A percentile compares a stretch with the other conserved stretches of the same genome.
These are phyloP conservation scores for Daldinia childiae DNA, from an alignment of 495 filamentous ascomycete genomes.

Conservation along the genomic window DNA sequence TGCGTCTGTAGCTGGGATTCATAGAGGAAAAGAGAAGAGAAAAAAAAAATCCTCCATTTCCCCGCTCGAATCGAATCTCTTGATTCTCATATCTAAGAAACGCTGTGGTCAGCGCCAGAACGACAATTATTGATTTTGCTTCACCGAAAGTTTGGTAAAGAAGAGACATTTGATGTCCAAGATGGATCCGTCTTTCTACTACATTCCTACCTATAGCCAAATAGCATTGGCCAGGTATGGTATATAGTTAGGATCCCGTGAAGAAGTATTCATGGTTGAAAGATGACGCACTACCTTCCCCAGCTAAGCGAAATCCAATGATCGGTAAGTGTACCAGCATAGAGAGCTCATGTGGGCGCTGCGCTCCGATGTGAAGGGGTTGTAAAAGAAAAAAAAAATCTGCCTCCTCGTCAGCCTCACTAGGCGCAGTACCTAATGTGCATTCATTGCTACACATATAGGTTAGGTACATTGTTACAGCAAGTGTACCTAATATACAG, in stretches of 20 bases:
- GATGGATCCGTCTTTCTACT: not conserved
- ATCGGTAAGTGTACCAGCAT: slow-evolving; percentile 12
- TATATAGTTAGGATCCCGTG: slow-evolving; percentile 1
- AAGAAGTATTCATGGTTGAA: slow-evolving; percentile 5
- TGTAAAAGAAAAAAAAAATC: slow-evolving; percentile 26
- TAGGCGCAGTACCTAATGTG: slow-evolving; percentile 28
- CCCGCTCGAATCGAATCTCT: slow-evolving; percentile 32
- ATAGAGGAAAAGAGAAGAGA: slow-evolving; percentile 1
- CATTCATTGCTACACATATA: slow-evolving; percentile 2
- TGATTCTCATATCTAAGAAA: not conserved
- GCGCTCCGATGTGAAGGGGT: slow-evolving; percentile 9
- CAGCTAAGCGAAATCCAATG: slow-evolving; percentile 28
- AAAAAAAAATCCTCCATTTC: slow-evolving; percentile 11
- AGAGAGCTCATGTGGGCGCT: slow-evolving; percentile 30
- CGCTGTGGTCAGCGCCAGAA: not conserved
- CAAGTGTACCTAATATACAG: not conserved
- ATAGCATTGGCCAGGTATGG: not conserved
- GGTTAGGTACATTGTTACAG: not conserved
- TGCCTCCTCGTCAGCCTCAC: slow-evolving; percentile 38
- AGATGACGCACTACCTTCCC: slow-evolving; percentile 22
- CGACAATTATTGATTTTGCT: slow-evolving; percentile 1
- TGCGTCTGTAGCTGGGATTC: slow-evolving; percentile 23
- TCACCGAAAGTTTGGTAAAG: slow-evolving; percentile 31
- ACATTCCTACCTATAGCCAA: not conserved
- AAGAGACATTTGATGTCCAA: slow-evolving; percentile 6